Percentiles rank a stretch among this genome's conserved stretches.
Evolutionary conservation across 169 alveolate species (phyloP).

Genomic region (Eimeria zaria): DNA sequence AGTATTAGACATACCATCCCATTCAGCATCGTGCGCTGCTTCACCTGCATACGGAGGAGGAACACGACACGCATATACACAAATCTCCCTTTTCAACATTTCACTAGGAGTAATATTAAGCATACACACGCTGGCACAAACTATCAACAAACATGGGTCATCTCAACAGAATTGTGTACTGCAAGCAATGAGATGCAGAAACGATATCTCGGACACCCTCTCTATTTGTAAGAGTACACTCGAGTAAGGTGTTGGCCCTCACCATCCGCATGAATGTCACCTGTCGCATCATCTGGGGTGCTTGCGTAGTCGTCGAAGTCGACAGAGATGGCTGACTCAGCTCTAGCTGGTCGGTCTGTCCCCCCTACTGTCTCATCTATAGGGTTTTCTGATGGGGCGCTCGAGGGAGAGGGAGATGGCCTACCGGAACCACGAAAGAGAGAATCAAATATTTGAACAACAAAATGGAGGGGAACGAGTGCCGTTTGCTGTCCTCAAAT

Average conservation of each 20-base stretch:
- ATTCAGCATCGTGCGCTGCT: slow-evolving; percentile 62
- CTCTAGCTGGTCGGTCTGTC: slow-evolving; percentile 31
- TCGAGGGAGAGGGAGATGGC: not conserved
- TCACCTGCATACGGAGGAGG: slow-evolving; percentile 26
- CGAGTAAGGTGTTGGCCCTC: not conserved
- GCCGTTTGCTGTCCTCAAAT: not conserved
- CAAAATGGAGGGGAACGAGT: not conserved
- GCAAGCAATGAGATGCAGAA: not conserved
- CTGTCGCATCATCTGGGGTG: slow-evolving; percentile 75
- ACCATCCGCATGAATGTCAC: slow-evolving; percentile 59
- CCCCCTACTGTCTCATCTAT: slow-evolving; percentile 53
- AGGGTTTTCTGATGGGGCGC: not conserved
- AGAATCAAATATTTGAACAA: not conserved
- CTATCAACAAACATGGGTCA: not conserved
- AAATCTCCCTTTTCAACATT: not conserved
- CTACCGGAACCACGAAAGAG: not conserved
- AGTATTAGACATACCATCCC: slow-evolving; percentile 46
- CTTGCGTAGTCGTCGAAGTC: slow-evolving; percentile 72
- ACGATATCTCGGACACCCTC: not conserved
- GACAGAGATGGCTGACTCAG: slow-evolving; percentile 63
- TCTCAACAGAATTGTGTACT: not conserved
- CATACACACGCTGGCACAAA: not conserved
- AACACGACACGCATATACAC: not conserved
- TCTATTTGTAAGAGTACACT: not conserved
- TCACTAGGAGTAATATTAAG: not conserved